A percentile compares a stretch with the other conserved stretches of the same genome.
Conservation (phyloP, 768 basidiomycete species). For the Sporobolomyces roseus region DNA sequence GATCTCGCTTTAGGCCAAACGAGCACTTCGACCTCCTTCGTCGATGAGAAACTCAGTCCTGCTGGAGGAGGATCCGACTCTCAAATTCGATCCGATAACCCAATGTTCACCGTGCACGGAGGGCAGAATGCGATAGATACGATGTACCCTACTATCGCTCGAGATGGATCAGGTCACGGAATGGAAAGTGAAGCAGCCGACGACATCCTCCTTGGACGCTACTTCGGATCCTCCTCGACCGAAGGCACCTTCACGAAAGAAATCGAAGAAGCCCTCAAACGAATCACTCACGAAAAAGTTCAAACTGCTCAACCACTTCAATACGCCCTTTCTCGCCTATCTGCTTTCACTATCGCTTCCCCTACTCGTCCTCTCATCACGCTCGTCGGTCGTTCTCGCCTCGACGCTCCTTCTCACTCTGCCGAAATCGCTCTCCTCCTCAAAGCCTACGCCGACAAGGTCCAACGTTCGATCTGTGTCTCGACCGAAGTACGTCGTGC, state of each 20-base stretch:
- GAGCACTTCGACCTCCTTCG: conserved; percentile 3
- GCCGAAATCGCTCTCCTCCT: conserved; percentile 22
- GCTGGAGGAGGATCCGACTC: too few species aligned
- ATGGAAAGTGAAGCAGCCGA: conserved; percentile 33
- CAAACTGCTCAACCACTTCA: conserved; percentile 15
- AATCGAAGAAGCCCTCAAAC: not conserved
- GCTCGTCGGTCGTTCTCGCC: conserved; percentile 28
- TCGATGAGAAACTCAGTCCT: not conserved
- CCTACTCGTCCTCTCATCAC: conserved; percentile 16
- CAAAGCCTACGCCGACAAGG: conserved; percentile 7
- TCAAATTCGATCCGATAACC: conserved; percentile 4
- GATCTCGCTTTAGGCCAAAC: conserved; percentile 20
- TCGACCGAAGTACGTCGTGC: conserved; percentile 34
- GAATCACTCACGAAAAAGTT: conserved; percentile 11
- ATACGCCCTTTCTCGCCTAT: conserved; percentile 15
- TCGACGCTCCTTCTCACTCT: conserved; percentile 33
- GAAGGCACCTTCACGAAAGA: not conserved
- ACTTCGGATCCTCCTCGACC: not conserved
- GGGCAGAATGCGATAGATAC: conserved; percentile 23
- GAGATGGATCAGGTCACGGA: not conserved
- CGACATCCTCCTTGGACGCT: conserved; percentile 18
- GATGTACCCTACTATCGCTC: conserved; percentile 25
- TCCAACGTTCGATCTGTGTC: conserved; percentile 3
- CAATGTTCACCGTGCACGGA: conserved; percentile 26
- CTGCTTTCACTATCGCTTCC: not conserved